Base-by-base conservation (phyloP, 2,329 filamentous ascomycete genomes). In the Trichophyton simii region DNA sequence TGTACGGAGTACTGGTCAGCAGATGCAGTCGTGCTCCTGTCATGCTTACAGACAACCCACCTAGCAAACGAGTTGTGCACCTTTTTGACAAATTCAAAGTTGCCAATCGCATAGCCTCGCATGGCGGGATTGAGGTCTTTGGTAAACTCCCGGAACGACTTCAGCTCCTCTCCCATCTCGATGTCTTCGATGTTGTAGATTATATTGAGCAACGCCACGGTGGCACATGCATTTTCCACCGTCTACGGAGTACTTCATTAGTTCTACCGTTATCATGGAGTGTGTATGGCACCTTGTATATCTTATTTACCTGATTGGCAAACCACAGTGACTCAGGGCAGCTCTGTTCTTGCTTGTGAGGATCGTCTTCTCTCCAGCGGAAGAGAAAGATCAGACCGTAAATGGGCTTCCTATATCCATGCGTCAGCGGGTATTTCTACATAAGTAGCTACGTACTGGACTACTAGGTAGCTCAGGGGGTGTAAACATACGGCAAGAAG, bases 301-400 rank as follows among this genome's bases (percentile, higher is more conserved):
- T 44, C 41, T 7, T 7, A 36, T 18, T 8, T 55, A 89, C 87
- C 76, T 95, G 92, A 69, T 96, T 96, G 31, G 91, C 91, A 72
- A 96, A 97, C 92, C 94, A 99, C 18, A 97, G 78, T 34, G 83
- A 77, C 2, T 83, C 76, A 0, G 85, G 85, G 64, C 82, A 86
- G 64, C 72, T 79, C 52, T 76, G 77, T 64, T 81, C 78, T 61
- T 79, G 75, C 68, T 76, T 82, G 66, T 72, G 71, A 3, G 75
- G 71, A 61, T 83, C 79, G n/a, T 80, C 78, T 36, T 82, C 81
- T 34, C 82, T 80, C 67, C 84, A 96, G 62, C 87, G 83, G 68
- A 90, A 96, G 1, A 96, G 81, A 65, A 97, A 94, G 58, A 99
- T 87, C n/a, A 97, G 76, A 2, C 92, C 92, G 67, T 89, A 85